phyloP scores from a whole-genome alignment of 2,329 filamentous ascomycete genomes.

The Didymosphaeria variabile region DNA sequence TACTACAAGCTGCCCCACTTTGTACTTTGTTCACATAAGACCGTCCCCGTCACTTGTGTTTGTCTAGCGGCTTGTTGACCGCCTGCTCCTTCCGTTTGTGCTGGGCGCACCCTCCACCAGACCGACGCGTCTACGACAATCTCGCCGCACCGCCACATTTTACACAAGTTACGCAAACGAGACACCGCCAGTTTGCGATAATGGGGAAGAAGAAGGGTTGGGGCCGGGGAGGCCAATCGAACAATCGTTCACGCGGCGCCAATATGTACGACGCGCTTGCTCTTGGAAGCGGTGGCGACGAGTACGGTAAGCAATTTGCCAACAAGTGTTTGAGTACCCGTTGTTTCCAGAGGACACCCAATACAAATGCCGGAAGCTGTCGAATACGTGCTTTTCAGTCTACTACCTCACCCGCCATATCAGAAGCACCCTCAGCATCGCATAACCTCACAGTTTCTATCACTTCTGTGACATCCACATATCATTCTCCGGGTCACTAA shows the following conservation, averaged over 20 bases:
- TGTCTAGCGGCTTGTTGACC: background rate
- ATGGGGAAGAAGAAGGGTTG: slow-evolving; percentile 7
- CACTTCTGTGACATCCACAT: background rate
- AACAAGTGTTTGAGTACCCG: background rate
- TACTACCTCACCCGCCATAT: background rate
- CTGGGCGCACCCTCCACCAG: background rate
- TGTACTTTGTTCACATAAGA: background rate
- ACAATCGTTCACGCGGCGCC: background rate
- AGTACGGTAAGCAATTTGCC: slow-evolving; percentile 4
- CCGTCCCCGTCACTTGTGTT: background rate
- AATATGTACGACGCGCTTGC: slow-evolving; percentile 5
- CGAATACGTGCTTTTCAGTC: background rate
- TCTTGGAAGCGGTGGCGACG: background rate
- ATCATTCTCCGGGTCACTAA: background rate
- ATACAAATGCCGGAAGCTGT: background rate
- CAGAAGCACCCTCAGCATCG: too few species aligned
- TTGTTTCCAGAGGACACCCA: background rate
- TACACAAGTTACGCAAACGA: background rate
- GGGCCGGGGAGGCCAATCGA: background rate
- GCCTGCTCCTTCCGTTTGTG: slow-evolving; percentile 12
- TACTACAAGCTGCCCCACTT: background rate
- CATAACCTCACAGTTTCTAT: background rate
- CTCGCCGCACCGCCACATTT: background rate
- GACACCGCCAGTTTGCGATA: background rate
- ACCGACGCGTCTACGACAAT: background rate